Percentiles rank a stretch among this genome's conserved stretches.
Conservation (phyloP, 306 rosid genomes). For the Arachis hypogaea region DNA sequence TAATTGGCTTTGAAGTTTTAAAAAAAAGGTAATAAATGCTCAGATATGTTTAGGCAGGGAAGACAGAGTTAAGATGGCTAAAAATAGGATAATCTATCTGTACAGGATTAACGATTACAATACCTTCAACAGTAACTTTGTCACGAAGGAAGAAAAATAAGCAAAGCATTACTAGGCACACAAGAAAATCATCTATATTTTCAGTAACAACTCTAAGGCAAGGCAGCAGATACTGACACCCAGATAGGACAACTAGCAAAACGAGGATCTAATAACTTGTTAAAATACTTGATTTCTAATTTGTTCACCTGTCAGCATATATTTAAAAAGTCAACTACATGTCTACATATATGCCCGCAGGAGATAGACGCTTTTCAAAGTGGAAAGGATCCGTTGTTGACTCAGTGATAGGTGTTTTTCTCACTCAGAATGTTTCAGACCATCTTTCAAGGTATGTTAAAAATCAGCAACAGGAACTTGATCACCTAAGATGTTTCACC, state of each 20-base stretch:
- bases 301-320: slow-evolving; percentile 31
- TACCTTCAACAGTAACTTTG: slow-evolving; percentile 10
- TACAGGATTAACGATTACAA: slow-evolving; percentile 2
- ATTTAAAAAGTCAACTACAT: slow-evolving; percentile 31
- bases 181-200: slow-evolving; percentile 12
- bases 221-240: slow-evolving; percentile 14
- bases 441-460: slow-evolving; percentile 86
- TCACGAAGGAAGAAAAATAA: slow-evolving; percentile 24
- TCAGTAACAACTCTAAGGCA: slow-evolving; percentile 4
- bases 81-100: slow-evolving; percentile 3
- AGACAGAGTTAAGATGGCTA: background rate
- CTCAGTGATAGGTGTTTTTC: slow-evolving; percentile 92
- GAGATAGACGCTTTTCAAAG: slow-evolving; percentile 90
- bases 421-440: slow-evolving; percentile 96
- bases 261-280: slow-evolving; percentile 12
- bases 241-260: slow-evolving; percentile 26
- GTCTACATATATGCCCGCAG: slow-evolving; percentile 38
- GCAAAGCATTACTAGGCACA: slow-evolving; percentile 7
- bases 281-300: slow-evolving; percentile 26
- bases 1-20: slow-evolving; percentile 15
- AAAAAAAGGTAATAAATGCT: background rate
- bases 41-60: slow-evolving; percentile 16
- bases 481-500: slow-evolving; percentile 8
- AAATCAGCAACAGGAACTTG: slow-evolving; percentile 20
- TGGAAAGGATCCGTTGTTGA: slow-evolving; percentile 99